Conservation (phyloP, 352 stramenopile genomes). For the Globisporangium ultimum region DNA sequence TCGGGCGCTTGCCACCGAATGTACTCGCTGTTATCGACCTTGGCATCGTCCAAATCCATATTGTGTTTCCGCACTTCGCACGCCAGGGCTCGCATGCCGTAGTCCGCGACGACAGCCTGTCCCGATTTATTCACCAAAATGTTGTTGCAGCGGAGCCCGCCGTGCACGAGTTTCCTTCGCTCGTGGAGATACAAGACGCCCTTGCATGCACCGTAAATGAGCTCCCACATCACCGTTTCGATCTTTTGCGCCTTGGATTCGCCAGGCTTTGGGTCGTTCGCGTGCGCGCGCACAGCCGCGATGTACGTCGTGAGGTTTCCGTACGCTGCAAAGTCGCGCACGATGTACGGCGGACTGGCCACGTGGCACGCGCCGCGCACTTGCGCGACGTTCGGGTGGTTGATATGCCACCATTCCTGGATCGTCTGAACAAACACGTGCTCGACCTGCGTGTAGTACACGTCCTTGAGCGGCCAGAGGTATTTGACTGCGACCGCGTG, state of each 20-base stretch:
- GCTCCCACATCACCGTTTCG: conserved; percentile 44
- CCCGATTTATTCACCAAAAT: conserved; percentile 71
- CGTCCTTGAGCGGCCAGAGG: conserved; percentile 38
- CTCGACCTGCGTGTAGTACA: conserved; percentile 49
- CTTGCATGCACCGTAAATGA: conserved; percentile 56
- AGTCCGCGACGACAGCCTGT: conserved; percentile 54
- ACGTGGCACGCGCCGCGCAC: conserved; percentile 59
- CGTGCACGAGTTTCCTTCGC: conserved; percentile 46
- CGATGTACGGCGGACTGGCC: conserved; percentile 39
- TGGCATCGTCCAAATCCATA: conserved; percentile 27
- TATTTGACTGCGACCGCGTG: conserved; percentile 40
- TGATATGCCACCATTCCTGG: conserved; percentile 41
- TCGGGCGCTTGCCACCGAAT: conserved; percentile 71
- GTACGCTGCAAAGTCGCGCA: conserved; percentile 60
- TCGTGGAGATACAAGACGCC: conserved; percentile 67
- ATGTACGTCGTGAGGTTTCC: conserved; percentile 52
- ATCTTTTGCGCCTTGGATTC: conserved; percentile 22
- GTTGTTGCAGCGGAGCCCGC: conserved; percentile 60
- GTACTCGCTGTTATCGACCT: conserved; percentile 41
- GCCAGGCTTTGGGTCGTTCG: conserved; percentile 25
- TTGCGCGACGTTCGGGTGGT: conserved; percentile 58
- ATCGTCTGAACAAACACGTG: conserved; percentile 46
- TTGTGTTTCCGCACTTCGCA: conserved; percentile 34
- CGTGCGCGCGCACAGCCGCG: conserved; percentile 30
- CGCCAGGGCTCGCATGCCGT: conserved; percentile 39